A percentile compares a stretch with the other conserved stretches of the same genome.
These are phyloP conservation scores for Thermoascus crustaceus DNA, from an alignment of 2,329 filamentous ascomycete species.

Conservation along the genomic window DNA sequence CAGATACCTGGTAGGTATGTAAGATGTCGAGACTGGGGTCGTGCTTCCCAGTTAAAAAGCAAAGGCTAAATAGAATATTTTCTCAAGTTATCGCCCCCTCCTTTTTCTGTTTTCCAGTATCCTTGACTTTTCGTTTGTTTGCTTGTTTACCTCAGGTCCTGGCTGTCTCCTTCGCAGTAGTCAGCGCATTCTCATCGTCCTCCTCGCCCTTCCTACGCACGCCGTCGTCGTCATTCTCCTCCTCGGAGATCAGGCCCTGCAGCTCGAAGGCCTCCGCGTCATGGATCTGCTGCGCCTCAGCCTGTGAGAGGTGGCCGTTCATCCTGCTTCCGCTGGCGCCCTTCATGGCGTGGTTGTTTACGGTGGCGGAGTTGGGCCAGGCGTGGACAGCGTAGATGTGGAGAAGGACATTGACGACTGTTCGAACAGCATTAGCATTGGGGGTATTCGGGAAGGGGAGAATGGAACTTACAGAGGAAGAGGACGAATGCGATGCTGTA, in stretches of 20 bases:
- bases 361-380: constrained; percentile 33
- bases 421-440: constrained; percentile 7
- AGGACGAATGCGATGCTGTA: constrained; percentile 84
- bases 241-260: constrained; percentile 80
- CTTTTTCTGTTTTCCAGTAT: too few species aligned
- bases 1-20: too few species aligned
- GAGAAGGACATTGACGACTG: constrained; percentile 74
- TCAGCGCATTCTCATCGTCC: constrained; percentile 23
- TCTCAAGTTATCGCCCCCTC: too few species aligned
- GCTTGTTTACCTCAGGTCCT: neutral
- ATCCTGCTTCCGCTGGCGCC: constrained; percentile 5
- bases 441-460: constrained; percentile 4
- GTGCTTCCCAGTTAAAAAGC: too few species aligned
- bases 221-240: constrained; percentile 55
- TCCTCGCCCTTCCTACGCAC: constrained; percentile 19
- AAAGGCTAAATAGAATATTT: too few species aligned
- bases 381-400: constrained; percentile 66
- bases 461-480: constrained; percentile 62
- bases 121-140: neutral
- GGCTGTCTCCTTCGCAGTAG: constrained; percentile 13
- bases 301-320: constrained; percentile 38
- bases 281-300: constrained; percentile 47
- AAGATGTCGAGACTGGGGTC: too few species aligned
- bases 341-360: constrained; percentile 6
- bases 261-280: constrained; percentile 93